Evolutionary conservation across 176 grass and related monocot species (phyloP).

Genomic region (Eremochloa ophiuroides): DNA sequence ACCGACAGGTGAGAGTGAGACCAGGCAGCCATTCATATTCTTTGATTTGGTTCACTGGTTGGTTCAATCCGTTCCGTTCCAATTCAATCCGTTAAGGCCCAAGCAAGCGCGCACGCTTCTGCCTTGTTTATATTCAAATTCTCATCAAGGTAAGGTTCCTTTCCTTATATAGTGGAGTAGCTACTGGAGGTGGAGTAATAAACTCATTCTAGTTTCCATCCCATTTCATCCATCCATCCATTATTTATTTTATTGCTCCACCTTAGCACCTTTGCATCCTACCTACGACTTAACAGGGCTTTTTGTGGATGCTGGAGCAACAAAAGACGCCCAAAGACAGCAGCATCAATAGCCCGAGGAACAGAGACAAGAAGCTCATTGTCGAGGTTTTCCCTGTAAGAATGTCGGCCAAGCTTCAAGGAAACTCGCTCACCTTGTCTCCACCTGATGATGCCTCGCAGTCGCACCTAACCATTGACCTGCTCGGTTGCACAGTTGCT

Average conservation of each 20-base stretch:
- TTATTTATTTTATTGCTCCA: too few relatives aligned
- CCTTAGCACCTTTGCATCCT: not conserved
- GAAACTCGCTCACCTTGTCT: slow-evolving; percentile 47
- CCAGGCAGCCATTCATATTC: not conserved
- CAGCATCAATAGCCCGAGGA: slow-evolving; percentile 21
- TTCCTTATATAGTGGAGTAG: too few relatives aligned
- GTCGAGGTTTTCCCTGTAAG: slow-evolving; percentile 65
- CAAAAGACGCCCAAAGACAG: slow-evolving; percentile 55
- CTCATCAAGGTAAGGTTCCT: too few relatives aligned
- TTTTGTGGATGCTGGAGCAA: slow-evolving; percentile 68
- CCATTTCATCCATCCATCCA: not conserved
- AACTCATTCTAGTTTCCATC: not conserved
- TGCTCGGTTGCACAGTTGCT: slow-evolving; percentile 37
- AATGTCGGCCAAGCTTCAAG: slow-evolving; percentile 61
- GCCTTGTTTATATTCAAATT: too few relatives aligned
- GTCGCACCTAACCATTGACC: slow-evolving; percentile 30
- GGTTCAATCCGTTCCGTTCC: not conserved
- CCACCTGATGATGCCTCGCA: slow-evolving; percentile 35
- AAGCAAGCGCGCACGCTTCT: not conserved
- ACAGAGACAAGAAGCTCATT: slow-evolving; percentile 36
- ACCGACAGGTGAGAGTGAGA: not conserved
- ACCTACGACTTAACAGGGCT: slow-evolving; percentile 38
- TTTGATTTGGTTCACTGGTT: not conserved
- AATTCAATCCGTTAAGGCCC: not conserved
- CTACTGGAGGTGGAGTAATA: too few relatives aligned